phyloP scores from a whole-genome alignment of 768 basidiomycete genomes.

The Sutorius australiensis region DNA sequence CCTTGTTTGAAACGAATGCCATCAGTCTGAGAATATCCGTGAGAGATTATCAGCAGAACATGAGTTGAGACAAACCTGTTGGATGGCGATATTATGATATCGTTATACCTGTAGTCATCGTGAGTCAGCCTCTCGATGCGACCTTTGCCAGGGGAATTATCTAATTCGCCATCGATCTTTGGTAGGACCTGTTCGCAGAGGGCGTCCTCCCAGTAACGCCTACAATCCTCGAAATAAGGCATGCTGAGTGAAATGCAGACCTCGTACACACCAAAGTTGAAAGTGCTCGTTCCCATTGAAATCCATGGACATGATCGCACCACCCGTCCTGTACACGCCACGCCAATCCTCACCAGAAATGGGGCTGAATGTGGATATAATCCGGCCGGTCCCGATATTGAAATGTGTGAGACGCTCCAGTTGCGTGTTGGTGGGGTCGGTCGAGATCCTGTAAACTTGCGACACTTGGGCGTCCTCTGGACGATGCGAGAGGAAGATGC shows the following conservation, averaged over 20 bases:
- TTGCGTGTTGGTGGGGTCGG: constrained; percentile 22
- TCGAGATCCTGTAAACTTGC: constrained; percentile 35
- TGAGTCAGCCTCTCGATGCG: constrained; percentile 42
- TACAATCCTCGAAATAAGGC: constrained; percentile 5
- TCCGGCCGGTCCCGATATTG: constrained; percentile 37
- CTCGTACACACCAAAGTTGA: constrained; percentile 35
- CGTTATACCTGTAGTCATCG: constrained; percentile 33
- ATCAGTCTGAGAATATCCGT: constrained; percentile 29
- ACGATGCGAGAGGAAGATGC: constrained; percentile 36
- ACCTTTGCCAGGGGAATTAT: constrained; percentile 37
- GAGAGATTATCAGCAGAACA: not conserved
- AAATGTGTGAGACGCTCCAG: constrained; percentile 39
- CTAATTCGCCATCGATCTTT: constrained; percentile 35
- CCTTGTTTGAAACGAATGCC: constrained; percentile 40
- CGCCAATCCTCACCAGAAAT: constrained; percentile 41
- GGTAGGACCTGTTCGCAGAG: constrained; percentile 27
- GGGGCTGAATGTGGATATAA: constrained; percentile 29
- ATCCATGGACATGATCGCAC: constrained; percentile 39
- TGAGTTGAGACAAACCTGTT: constrained; percentile 29
- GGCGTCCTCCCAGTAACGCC: constrained; percentile 43
- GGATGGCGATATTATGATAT: constrained; percentile 31
- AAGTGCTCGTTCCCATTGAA: constrained; percentile 39
- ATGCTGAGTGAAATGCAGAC: not conserved
- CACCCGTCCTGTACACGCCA: constrained; percentile 34
- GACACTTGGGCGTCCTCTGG: constrained; percentile 38